These are phyloP conservation scores for Hypoxylon trugodes DNA, from an alignment of 495 filamentous ascomycete species.

Conservation along the genomic window DNA sequence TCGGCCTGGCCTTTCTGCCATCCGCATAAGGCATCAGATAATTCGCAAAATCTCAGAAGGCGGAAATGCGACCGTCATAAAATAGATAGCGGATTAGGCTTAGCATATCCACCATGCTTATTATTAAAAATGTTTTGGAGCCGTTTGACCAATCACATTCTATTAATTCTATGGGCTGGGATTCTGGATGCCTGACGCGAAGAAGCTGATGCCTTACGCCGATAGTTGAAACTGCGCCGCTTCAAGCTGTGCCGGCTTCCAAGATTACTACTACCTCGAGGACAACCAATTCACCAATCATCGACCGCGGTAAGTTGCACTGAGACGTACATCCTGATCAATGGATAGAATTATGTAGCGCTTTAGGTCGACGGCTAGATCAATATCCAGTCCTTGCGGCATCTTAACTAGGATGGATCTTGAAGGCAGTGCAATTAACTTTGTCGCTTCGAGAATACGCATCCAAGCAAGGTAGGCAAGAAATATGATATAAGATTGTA, in stretches of 20 bases:
- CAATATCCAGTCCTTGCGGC: neutral
- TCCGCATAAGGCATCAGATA: slow-evolving; percentile 26
- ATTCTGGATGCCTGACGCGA: slow-evolving; percentile 35
- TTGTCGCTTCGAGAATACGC: neutral
- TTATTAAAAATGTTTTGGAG: too few species aligned
- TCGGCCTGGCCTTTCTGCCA: too few species aligned
- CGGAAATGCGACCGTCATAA: neutral
- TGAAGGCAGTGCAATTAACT: slow-evolving; percentile 21
- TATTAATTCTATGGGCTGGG: too few species aligned
- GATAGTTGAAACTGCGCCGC: neutral
- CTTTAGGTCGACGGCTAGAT: neutral
- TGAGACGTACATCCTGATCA: neutral
- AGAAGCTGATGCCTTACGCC: slow-evolving; percentile 28
- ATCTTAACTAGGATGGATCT: neutral
- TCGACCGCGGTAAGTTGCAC: neutral
- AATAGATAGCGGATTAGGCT: neutral
- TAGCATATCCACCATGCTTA: too few species aligned
- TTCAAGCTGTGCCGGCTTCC: neutral
- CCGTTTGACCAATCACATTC: too few species aligned
- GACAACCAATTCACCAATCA: slow-evolving; percentile 1
- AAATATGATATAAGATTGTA: slow-evolving; percentile 1
- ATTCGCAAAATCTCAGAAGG: neutral
- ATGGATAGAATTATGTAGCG: neutral
- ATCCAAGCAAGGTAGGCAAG: neutral
- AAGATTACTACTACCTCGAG: neutral